Base-by-base conservation (phyloP, 1,284 basidiomycete species). In the Grifola frondosa region DNA sequence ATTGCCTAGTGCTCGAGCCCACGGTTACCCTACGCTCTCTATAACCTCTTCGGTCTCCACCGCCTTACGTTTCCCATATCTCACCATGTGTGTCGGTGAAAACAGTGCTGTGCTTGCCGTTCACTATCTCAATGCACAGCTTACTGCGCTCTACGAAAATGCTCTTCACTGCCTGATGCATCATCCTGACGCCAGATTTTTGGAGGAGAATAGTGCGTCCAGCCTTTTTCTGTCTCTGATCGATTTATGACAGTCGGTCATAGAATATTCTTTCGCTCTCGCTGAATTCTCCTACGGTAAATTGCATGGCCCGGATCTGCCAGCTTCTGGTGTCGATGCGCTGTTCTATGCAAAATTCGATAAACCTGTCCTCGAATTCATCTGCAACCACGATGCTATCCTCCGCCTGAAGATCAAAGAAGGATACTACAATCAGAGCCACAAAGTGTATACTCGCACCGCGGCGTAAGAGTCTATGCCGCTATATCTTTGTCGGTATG, bases 331-430 rank as follows among this genome's bases (percentile, higher is more conserved):
- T 3, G 54, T 57, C 32, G 48, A 56, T 28, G 44, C n/a, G n/a
- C n/a, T 57, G 33, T 63, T 62, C 40, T 23, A 52, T 26, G 61
- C 56, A 11, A 28, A 25, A 6, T 63, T 63, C 31, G 50, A 29
- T 21, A 51, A 51, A 28, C 61, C 61, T 10, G 22, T 42, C 5
- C 25, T 63, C 17, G 45, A 54, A 30, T 63, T 63, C 48, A 52
- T 63, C 42, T 63, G 61, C 39, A 63, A 62, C 48, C 61, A 63
- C 31, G 58, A 62, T 31, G 59, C 55, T 15, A 30, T 58, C 17
- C 41, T 63, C 16, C 44, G 44, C 20, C 37, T 63, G 24, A 51
- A 50, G 11, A 49, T 63, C 42, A 39, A 47, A 11, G 49, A 57
- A 17, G 59, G 59, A 17, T 53, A 59, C 35, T 56, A 54, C 37